Percentiles rank a stretch among this genome's conserved stretches.
Conservation (phyloP, 495 filamentous ascomycete genomes). For the Glonium stellatum region DNA sequence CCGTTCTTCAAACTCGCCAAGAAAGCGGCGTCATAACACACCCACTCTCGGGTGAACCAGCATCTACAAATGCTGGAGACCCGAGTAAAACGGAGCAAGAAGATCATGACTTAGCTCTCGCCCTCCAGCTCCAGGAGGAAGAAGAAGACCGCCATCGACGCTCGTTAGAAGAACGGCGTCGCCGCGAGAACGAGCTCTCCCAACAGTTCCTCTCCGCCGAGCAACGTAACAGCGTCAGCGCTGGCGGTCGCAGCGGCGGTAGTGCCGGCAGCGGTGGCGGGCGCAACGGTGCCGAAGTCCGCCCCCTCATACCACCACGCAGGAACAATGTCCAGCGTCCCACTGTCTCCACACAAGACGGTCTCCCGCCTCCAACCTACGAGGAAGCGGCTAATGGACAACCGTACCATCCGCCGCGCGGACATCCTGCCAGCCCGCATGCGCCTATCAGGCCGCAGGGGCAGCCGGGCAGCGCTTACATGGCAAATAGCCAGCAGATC, state of each 20-base stretch:
- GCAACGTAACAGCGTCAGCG: conserved; percentile 11
- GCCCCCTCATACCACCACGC: conserved; percentile 37
- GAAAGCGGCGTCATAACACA: conserved; percentile 10
- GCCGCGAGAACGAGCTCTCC: conserved; percentile 40
- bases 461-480: conserved; percentile 12
- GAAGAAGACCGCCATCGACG: conserved; percentile 62
- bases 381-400: conserved; percentile 65
- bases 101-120: conserved; percentile 72
- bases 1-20: conserved; percentile 4
- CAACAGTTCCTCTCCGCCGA: conserved; percentile 50
- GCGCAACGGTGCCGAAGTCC: conserved; percentile 14
- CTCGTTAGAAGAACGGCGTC: conserved; percentile 36
- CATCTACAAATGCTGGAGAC: conserved; percentile 14
- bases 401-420: conserved; percentile 56
- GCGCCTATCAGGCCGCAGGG: conserved; percentile 28
- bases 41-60: conserved; percentile 7
- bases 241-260: conserved; percentile 14
- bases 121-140: conserved; percentile 76
- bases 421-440: conserved; percentile 50
- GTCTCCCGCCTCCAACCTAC: conserved; percentile 69
- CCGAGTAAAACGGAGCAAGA: conserved; percentile 50
- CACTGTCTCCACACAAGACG: conserved; percentile 34
- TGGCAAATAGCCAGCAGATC: not conserved
- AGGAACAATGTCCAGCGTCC: conserved; percentile 21
- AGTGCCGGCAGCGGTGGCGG: conserved; percentile 19